These are phyloP conservation scores for Graphium sp. DNA, from an alignment of 2,329 filamentous ascomycete species.

Conservation along the genomic window DNA sequence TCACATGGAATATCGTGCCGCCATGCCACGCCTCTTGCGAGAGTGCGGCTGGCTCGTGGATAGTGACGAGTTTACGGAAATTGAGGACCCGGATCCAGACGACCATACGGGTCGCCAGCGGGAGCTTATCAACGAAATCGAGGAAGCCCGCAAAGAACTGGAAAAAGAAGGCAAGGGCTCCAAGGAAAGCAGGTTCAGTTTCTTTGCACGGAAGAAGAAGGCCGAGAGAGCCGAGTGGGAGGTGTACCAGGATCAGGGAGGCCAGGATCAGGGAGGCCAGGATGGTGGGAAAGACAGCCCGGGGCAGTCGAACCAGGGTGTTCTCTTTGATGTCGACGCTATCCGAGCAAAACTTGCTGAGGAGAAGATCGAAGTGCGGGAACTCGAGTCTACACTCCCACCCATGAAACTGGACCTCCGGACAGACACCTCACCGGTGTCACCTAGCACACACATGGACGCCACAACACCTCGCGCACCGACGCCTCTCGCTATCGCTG, in stretches of 20 bases:
- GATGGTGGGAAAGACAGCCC: constrained; percentile 30
- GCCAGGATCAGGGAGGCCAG: constrained; percentile 20
- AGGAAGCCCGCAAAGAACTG: constrained; percentile 76
- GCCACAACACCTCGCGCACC: not conserved
- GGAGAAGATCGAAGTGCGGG: constrained; percentile 51
- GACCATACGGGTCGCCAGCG: constrained; percentile 76
- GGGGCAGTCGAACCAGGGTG: constrained; percentile 28
- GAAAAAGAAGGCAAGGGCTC: constrained; percentile 61
- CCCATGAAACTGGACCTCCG: constrained; percentile 64
- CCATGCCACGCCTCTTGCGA: constrained; percentile 76
- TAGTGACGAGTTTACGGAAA: constrained; percentile 87
- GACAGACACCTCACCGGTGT: constrained; percentile 1
- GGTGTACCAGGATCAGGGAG: constrained; percentile 59
- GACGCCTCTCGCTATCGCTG: constrained; percentile 10
- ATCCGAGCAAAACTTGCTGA: constrained; percentile 73
- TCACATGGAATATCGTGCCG: constrained; percentile 90
- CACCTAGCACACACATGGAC: not conserved
- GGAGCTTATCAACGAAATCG: constrained; percentile 91
- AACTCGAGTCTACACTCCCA: constrained; percentile 76
- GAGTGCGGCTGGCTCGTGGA: constrained; percentile 85
- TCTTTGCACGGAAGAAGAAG: constrained; percentile 75
- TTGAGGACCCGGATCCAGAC: constrained; percentile 92
- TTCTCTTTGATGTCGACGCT: constrained; percentile 90
- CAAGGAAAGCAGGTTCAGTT: constrained; percentile 42
- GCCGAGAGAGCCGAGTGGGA: constrained; percentile 81